Base-by-base conservation (phyloP, 768 basidiomycete species). In the Mycena polygramma region DNA sequence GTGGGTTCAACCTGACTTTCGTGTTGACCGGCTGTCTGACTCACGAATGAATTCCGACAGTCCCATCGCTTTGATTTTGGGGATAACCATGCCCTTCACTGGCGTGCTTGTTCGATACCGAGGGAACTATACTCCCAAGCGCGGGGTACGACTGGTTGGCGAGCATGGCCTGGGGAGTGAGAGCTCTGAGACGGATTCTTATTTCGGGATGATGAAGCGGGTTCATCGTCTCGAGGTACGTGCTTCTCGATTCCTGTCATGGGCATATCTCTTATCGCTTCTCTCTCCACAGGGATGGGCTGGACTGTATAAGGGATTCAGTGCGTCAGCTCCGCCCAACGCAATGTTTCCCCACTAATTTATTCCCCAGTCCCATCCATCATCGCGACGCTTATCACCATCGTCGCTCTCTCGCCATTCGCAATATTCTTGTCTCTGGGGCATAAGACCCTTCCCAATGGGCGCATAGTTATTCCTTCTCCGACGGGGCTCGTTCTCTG, bases 271-370 rank as follows among this genome's bases (percentile, higher is more conserved):
- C 20, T 19, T 48, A 15, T 30, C 14, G 7, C 26, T 45, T 48
- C 17, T 35, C 5, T 14, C 17, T 17, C 6, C 20, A 20, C 20
- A 63, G 62, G 62, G 69, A 14, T 71, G 69, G 66, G 30, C 54
- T 57, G 70, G 69, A 24, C 48, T 66, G 10, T 70, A 70, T 51
- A 66, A 70, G 26, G 69, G 69, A 10, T 26, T 70, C n/a, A 70
- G 69, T 70, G 57, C 37, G 69, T 69, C 30, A 30, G 30, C 30
- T 30, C 30, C n/a, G n/a, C n/a, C n/a, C n/a, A n/a, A n/a, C n/a
- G n/a, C n/a, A n/a, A 13, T 35, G 4, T 20, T 14, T 30, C 30
- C 24, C 17, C 7, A 22, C n/a, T n/a, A 17, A 39, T 7, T 46
- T 41, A 13, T 13, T 11, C 1, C n/a, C 24, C 60, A 68, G 67